These are phyloP conservation scores for Botrytis paeoniae DNA, from an alignment of 2,329 filamentous ascomycete species.

Conservation along the genomic window DNA sequence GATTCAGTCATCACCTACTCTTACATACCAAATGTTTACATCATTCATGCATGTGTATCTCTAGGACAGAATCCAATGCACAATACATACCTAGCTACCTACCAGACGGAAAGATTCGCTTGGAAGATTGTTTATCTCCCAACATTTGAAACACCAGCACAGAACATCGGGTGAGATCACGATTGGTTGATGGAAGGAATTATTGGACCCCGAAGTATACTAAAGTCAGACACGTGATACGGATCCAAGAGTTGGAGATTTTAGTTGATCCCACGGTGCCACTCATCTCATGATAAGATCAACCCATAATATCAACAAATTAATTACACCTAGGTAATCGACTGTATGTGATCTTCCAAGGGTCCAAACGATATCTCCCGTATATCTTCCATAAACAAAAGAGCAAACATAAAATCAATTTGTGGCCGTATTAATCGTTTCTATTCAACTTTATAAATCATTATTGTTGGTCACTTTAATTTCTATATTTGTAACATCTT, in stretches of 20 bases:
- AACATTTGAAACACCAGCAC: slow-evolving; percentile 5
- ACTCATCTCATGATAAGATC: slow-evolving; percentile 1
- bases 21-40: no score
- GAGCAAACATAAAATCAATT: background rate
- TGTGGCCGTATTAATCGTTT: background rate
- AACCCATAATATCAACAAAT: background rate
- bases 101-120: background rate
- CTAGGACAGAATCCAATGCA: background rate
- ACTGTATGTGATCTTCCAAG: background rate
- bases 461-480: background rate
- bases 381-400: background rate
- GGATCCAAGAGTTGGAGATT: background rate
- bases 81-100: background rate
- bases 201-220: background rate
- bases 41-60: background rate
- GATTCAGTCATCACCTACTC: background rate
- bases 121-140: slow-evolving; percentile 4
- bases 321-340: background rate
- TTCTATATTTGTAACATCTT: slow-evolving; percentile 1
- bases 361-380: background rate
- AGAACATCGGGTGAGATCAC: slow-evolving; percentile 11
- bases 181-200: background rate
- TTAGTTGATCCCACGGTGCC: background rate
- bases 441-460: rapidly evolving
- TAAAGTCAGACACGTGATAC: background rate